Evolutionary conservation across 1,139 yeast genomes (phyloP), one percentile per base, ranked within the genome.

Genomic region (Blastobotrys aristatus): DNA sequence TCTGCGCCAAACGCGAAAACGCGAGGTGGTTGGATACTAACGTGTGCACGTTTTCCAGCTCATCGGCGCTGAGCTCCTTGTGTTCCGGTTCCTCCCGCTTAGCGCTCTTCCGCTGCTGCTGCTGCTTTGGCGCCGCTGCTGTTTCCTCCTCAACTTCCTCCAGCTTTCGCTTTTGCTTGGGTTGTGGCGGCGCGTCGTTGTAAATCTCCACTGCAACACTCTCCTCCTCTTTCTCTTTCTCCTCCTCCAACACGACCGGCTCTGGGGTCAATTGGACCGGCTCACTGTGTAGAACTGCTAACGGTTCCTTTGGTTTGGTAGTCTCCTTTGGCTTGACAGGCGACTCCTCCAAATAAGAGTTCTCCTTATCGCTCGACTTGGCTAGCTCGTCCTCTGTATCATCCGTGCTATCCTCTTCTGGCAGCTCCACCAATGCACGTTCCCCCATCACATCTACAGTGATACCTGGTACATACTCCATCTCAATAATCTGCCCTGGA

Each of bases 21-120:
- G 97, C 97, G 53, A 92, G 72, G 64, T 88, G 95, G 61, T 92
- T 92, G 36, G 82, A 77, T 44, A 88, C 70, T 10, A 89, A 74
- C 62, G 54, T 52, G 10, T 51, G 44, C 34, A 57, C 45, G 30
- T 84, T 79, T 49, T 75, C 75, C 43, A 85, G 69, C 10, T 34
- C 40, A 4, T 43, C 34, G 22, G 30, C 20, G 10, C 26, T 18
- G 3, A 13, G 17, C 10, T 46, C 29, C 17, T n/a, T 40, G 21
- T 17, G 21, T 38, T 14, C 18, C 20, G 17, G 21, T 8, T 31
- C 11, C n/a, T 20, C 14, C 32, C 8, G 20, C 38, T 17, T 37
- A 38, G 36, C 38, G 26, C 35, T 43, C 46, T 36, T 36, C 35
- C 14, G 14, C 27, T 14, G 4, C 21, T 17, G 34, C 20, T 34